Evolutionary conservation across 176 grass and related monocot species (phyloP), one percentile per base, ranked within the genome.

Genomic region (Leersia perrieri): DNA sequence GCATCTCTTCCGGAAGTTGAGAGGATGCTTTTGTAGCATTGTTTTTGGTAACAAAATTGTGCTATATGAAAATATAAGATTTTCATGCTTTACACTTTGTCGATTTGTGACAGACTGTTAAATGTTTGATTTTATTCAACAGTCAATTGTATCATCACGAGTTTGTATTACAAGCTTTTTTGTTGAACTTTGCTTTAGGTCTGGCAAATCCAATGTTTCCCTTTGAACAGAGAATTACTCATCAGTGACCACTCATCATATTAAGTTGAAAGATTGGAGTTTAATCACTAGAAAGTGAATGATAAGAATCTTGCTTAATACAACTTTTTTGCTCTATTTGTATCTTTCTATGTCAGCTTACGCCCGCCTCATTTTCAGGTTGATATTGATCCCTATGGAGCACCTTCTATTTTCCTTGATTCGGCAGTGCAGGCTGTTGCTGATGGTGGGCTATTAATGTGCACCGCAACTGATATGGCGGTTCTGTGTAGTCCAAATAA

Each of bases 391-490:
- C 96, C 92, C 14, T 99, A 99, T 35, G 96, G 96, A 22, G 91
- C 96, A 73, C 96, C 96, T 76, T 91, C 96, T 65, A 76, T 89
- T 75, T 99, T 99, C 74, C 81, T 99, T 55, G 96, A 99, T 81
- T 99, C 96, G 25, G 96, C 96, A 55, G 89, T 99, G 64, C 96
- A 99, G 73, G 83, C 92, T 11, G 87, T 95, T 85, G 86, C 88
- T 44, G 92, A 99, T 86, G 96, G 96, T 30, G 96, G 96, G 15
- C 65, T 99, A 33, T 78, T 99, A 57, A 93, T 99, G 92, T 99
- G 96, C 41, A 95, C 92, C 32, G 96, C 96, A 76, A 99, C 96
- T 84, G 96, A 99, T 86, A 82, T 99, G 93, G 96, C 96, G 36
- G 96, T 99, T 72, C 87, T 99, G 7, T 99, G 96, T 88, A 90